Evolutionary conservation across 2,329 filamentous ascomycete genomes (phyloP).

Genomic region (Mariannaea sp.): DNA sequence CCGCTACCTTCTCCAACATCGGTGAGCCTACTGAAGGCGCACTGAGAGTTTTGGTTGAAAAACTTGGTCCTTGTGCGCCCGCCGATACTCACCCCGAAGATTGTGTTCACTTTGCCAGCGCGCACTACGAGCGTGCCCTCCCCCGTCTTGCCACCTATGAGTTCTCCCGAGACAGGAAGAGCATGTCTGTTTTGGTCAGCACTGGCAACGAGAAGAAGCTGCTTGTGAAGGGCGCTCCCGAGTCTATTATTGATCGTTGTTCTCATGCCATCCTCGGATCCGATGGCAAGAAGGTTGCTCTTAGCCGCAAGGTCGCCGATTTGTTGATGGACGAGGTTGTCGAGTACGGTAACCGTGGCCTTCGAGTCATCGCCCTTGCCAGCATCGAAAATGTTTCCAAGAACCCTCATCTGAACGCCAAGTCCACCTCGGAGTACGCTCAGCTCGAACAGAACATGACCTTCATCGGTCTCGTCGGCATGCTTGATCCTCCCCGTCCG

Average conservation of each 20-base stretch:
- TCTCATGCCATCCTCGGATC: conserved; percentile 78
- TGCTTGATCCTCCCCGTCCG: conserved; percentile 94
- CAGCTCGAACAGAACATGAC: conserved; percentile 94
- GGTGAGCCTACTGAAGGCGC: conserved; percentile 97
- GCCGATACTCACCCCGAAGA: conserved; percentile 58
- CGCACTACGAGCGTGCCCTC: conserved; percentile 78
- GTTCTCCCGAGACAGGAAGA: conserved; percentile 97
- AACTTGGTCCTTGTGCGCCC: conserved; percentile 82
- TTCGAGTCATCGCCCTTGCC: conserved; percentile 93
- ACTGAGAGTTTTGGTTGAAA: conserved; percentile 87
- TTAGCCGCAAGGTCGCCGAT: conserved; percentile 71
- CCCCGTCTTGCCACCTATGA: conserved; percentile 86
- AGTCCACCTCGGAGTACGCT: conserved; percentile 81
- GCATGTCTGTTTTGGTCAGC: conserved; percentile 94
- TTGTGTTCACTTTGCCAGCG: conserved; percentile 79
- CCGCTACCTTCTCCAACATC: conserved; percentile 75
- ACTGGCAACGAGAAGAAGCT: conserved; percentile 74
- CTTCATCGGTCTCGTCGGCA: conserved; percentile 88
- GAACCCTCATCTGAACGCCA: conserved; percentile 74
- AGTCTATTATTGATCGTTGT: conserved; percentile 92
- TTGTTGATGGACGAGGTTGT: conserved; percentile 80
- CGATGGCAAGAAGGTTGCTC: conserved; percentile 74
- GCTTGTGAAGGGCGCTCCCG: conserved; percentile 94
- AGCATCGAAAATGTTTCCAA: conserved; percentile 76
- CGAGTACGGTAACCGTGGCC: conserved; percentile 87